Base-by-base conservation (phyloP, 768 basidiomycete species). In the Boletus sensibilis region DNA sequence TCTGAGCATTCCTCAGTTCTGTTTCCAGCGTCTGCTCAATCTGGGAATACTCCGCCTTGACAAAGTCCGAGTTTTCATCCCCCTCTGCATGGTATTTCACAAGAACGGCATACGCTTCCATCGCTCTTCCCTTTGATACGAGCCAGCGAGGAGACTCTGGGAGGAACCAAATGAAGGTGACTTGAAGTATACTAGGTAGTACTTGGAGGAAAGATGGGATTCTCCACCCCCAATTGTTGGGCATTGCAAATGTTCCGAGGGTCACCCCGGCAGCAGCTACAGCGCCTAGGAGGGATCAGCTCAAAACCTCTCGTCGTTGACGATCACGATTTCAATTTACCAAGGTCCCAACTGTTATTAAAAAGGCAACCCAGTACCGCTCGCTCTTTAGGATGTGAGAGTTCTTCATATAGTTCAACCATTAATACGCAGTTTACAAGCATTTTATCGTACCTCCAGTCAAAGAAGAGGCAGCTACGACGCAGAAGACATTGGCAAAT, bases 81-180 rank as follows among this genome's bases (percentile, higher is more conserved):
- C 84, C 83, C 53, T 86, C 84, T 0, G 81, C 84, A 58, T 86
- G 85, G 50, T 85, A 86, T 54, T 81, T 83, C 18, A 70, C 76
- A 27, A 86, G 73, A 42, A 82, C 75, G 1, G 65, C 70, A 50
- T 69, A 66, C 0, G 82, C 83, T 56, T 84, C 81, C 1, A 75
- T 74, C 1, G 67, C 68, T 18, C 83, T 78, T 29, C 84, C 84
- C 46, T 79, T 79, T 4, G 82, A 79, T 31, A 86, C 74, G 5
- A 87, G 76, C 84, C 84, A 87, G 38, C 83, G 78, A 16, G 86
- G 86, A 12, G 83, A 85, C 63, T 88, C 86, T 3, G 84, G 84
- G 16, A 86, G 71, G 63, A 83, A 81, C 64, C 71, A 79, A 50
- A 87, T 75, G 67, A 87, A 83, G 27, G 59, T 56, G 42, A 86